These are phyloP conservation scores for Pichia sp. DNA, from an alignment of 1,139 yeast species.

Conservation along the genomic window DNA sequence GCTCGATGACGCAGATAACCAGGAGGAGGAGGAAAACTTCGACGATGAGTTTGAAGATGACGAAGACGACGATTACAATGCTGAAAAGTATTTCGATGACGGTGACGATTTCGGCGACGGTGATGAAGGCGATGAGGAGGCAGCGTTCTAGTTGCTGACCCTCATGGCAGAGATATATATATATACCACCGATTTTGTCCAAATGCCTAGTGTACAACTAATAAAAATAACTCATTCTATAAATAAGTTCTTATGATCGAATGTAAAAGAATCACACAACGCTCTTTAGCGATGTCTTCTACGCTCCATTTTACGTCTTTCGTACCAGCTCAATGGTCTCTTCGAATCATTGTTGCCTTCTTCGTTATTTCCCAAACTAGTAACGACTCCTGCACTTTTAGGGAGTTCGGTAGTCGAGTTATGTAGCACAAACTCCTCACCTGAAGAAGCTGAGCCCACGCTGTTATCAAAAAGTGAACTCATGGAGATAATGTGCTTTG, in stretches of 20 bases:
- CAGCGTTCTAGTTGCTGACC: slow-evolving; percentile 48
- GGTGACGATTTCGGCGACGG: slow-evolving; percentile 49
- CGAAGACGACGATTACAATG: slow-evolving; percentile 71
- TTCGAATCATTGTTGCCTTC: neutral
- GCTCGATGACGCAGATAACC: slow-evolving; percentile 46
- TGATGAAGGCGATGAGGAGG: slow-evolving; percentile 55
- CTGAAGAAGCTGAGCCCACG: neutral
- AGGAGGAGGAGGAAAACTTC: slow-evolving; percentile 64
- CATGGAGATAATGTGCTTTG: slow-evolving; percentile 23
- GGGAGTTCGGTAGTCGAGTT: neutral
- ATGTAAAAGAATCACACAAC: neutral
- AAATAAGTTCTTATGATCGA: neutral
- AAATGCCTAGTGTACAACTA: neutral
- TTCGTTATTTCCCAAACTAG: neutral
- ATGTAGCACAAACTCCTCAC: neutral
- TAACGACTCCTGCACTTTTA: neutral
- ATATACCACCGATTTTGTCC: no score
- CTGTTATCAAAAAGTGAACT: slow-evolving; percentile 17
- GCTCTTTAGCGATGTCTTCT: slow-evolving; percentile 4
- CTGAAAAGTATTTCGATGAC: slow-evolving; percentile 66
- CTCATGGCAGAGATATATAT: no score
- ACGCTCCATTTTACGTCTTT: slow-evolving; percentile 14
- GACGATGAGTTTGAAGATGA: slow-evolving; percentile 81
- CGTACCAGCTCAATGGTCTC: slow-evolving; percentile 15
- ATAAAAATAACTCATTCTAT: neutral